Evolutionary conservation across 2,329 filamentous ascomycete genomes (phyloP).

Genomic region (Colletotrichum agaves): DNA sequence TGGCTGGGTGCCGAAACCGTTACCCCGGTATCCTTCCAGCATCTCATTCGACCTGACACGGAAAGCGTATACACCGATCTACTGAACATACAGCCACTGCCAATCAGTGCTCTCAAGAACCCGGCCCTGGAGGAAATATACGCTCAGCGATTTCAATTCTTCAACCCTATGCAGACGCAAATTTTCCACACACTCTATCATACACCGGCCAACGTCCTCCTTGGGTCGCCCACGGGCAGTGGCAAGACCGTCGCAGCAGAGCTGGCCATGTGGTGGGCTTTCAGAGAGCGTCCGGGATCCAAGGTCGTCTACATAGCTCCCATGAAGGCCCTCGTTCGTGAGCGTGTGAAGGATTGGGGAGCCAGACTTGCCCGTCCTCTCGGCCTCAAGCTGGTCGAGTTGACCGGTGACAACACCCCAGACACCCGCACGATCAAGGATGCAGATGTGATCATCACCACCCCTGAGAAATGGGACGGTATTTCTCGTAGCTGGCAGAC

Average conservation of each 20-base stretch:
- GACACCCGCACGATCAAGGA: slow-evolving; percentile 95
- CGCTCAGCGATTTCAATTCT: slow-evolving; percentile 88
- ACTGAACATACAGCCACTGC: slow-evolving; percentile 88
- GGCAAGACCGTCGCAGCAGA: slow-evolving; percentile 98
- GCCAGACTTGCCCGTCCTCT: slow-evolving; percentile 82
- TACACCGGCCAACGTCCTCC: slow-evolving; percentile 88
- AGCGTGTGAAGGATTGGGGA: slow-evolving; percentile 96
- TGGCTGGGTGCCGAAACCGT: slow-evolving; percentile 98
- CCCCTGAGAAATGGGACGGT: slow-evolving; percentile 99
- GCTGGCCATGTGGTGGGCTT: slow-evolving; percentile 99
- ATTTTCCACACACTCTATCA: slow-evolving; percentile 98
- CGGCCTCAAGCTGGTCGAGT: slow-evolving; percentile 89
- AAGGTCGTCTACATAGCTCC: slow-evolving; percentile 99
- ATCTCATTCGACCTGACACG: slow-evolving; percentile 95
- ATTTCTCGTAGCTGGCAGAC: slow-evolving; percentile 99
- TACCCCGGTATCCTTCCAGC: slow-evolving; percentile 94
- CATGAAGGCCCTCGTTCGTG: slow-evolving; percentile 98
- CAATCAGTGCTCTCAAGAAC: slow-evolving; percentile 88
- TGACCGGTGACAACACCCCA: slow-evolving; percentile 95
- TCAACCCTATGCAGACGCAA: slow-evolving; percentile 99
- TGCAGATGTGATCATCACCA: slow-evolving; percentile 97
- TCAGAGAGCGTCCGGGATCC: slow-evolving; percentile 90
- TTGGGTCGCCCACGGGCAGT: slow-evolving; percentile 96
- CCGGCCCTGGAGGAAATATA: slow-evolving; percentile 89
- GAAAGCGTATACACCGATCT: slow-evolving; percentile 98